Conservation (phyloP, 768 basidiomycete species). For the Filobasidium wieringae region DNA sequence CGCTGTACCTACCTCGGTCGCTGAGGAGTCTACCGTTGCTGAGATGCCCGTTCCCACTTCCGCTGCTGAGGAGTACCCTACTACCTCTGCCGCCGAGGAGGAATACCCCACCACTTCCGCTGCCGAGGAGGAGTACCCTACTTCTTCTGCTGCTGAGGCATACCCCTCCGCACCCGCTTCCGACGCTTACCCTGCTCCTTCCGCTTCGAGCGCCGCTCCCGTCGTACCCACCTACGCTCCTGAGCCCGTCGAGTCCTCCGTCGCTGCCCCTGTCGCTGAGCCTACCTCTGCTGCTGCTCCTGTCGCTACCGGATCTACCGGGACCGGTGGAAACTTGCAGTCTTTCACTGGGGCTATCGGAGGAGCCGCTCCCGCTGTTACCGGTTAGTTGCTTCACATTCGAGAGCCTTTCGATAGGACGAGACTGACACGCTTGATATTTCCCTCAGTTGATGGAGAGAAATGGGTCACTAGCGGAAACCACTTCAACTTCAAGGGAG, state of each 20-base stretch:
- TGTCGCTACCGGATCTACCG: background rate
- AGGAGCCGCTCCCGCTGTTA: background rate
- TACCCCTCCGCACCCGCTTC: background rate
- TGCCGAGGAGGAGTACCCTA: background rate
- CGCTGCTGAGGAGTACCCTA: conserved; percentile 1
- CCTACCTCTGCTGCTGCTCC: background rate
- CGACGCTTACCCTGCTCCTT: background rate
- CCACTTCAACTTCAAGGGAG: background rate
- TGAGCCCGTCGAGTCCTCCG: background rate
- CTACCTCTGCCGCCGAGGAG: background rate
- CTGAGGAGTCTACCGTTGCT: background rate
- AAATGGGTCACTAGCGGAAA: background rate
- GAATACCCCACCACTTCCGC: conserved; percentile 1
- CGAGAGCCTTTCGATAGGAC: background rate
- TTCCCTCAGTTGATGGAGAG: background rate
- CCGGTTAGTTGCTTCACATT: background rate
- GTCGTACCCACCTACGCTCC: background rate
- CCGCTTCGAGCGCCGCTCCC: background rate
- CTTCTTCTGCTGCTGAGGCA: background rate
- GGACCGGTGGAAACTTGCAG: background rate
- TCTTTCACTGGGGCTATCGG: background rate
- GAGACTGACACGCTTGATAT: too few relatives aligned
- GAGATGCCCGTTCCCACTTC: background rate
- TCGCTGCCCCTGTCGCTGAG: background rate
- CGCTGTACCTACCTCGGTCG: background rate